A percentile compares a stretch with the other conserved stretches of the same genome.
phyloP scores from a whole-genome alignment of 768 basidiomycete species.

The Sporobolomyces roseus region DNA sequence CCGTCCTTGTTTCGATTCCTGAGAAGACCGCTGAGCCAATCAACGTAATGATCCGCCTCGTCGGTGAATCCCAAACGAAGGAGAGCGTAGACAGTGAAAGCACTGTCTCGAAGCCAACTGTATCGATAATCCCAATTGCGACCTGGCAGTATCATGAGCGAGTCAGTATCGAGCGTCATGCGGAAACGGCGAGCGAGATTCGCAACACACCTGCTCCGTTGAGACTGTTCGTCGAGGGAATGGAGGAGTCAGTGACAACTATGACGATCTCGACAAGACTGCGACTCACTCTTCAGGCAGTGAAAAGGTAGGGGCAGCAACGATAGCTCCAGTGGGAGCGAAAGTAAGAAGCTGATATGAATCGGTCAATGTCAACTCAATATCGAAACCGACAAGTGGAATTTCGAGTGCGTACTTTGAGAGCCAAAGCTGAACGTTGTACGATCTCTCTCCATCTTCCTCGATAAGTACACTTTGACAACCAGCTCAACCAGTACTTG shows the following conservation, averaged over 20 bases:
- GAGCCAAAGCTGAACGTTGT: conserved; percentile 81
- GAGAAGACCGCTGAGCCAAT: conserved; percentile 37
- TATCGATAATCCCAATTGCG: conserved; percentile 54
- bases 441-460: conserved; percentile 97
- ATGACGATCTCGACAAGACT: too few species aligned
- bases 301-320: conserved; percentile 93
- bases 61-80: conserved; percentile 89
- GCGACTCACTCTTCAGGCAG: conserved; percentile 81
- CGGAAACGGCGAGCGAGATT: too few species aligned
- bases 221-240: too few species aligned
- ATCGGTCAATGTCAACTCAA: not conserved
- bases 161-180: too few species aligned
- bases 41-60: conserved; percentile 63
- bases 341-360: conserved; percentile 39
- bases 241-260: too few species aligned
- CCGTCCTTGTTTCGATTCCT: conserved; percentile 61
- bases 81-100: conserved; percentile 90
- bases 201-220: too few species aligned
- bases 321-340: conserved; percentile 65
- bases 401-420: conserved; percentile 60
- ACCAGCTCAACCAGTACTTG: conserved; percentile 82
- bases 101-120: conserved; percentile 76
- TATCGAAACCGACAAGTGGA: not conserved
- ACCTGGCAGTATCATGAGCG: too few species aligned
- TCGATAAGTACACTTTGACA: conserved; percentile 78